Conservation (phyloP, 345 rosid genomes). For the Ricinus communis region DNA sequence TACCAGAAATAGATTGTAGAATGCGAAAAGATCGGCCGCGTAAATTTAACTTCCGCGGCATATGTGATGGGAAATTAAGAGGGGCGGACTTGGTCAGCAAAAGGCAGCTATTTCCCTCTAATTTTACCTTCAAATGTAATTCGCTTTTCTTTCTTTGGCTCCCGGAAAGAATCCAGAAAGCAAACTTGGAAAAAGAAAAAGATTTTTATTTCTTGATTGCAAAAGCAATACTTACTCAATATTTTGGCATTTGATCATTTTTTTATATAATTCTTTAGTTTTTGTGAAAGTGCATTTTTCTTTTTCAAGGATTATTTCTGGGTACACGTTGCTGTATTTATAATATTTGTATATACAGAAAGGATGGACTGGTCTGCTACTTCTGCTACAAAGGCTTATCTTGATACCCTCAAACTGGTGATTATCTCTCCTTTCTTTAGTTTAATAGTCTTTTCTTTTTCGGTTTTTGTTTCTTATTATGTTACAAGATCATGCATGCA, state of each 20-base stretch:
- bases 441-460: background rate
- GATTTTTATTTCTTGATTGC: no score
- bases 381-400: slow-evolving; percentile 45
- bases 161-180: background rate
- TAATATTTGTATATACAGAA: no score
- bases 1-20: background rate
- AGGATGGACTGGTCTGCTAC: slow-evolving; percentile 46
- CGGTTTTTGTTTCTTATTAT: background rate
- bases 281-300: background rate
- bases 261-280: no score
- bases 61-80: no score
- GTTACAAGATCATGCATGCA: no score
- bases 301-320: background rate
- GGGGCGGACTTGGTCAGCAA: background rate
- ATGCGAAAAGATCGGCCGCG: background rate
- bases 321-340: background rate
- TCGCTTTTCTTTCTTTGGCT: no score
- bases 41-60: background rate
- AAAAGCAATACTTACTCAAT: no score
- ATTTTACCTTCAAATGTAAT: background rate
- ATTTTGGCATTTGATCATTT: no score
- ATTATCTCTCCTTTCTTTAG: background rate
- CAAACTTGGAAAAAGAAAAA: background rate
- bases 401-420: slow-evolving; percentile 44
- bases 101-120: background rate